These are phyloP conservation scores for Scheffersomyces stipitis DNA, from an alignment of 805 yeast species.

Conservation along the genomic window DNA sequence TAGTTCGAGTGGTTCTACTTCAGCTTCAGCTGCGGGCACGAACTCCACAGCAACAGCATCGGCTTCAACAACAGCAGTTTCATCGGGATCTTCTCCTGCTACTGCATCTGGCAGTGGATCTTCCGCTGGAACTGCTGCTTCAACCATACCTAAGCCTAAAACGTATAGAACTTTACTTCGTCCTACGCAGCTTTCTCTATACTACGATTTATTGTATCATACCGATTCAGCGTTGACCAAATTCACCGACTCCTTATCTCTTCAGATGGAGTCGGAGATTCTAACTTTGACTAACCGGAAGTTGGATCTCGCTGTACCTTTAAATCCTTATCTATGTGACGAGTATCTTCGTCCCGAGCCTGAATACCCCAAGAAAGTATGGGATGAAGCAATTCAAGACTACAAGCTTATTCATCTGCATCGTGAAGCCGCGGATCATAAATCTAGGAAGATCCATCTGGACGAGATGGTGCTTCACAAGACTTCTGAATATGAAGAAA, in stretches of 20 bases:
- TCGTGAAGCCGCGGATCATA: conserved; percentile 30
- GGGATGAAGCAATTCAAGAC: conserved; percentile 34
- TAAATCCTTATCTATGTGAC: conserved; percentile 61
- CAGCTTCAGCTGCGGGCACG: too few relatives aligned
- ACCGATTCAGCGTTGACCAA: conserved; percentile 74
- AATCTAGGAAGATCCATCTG: conserved; percentile 38
- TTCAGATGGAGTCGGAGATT: conserved; percentile 86
- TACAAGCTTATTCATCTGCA: conserved; percentile 29
- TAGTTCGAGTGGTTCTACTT: neutral
- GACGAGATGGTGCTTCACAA: conserved; percentile 56
- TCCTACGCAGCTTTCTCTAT: conserved; percentile 78
- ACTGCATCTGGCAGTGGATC: conserved; percentile 5
- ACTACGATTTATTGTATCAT: conserved; percentile 81
- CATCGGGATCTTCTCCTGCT: conserved; percentile 1
- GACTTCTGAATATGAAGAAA: conserved; percentile 80
- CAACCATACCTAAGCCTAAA: conserved; percentile 51
- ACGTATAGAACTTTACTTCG: conserved; percentile 74
- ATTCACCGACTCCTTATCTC: conserved; percentile 75
- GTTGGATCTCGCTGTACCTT: conserved; percentile 68
- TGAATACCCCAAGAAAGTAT: conserved; percentile 47
- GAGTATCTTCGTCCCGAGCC: conserved; percentile 49
- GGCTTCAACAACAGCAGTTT: neutral
- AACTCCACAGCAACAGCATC: too few relatives aligned
- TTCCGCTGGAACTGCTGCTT: conserved; percentile 4
- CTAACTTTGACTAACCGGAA: conserved; percentile 76